Base-by-base conservation (phyloP, 2,329 filamentous ascomycete species). In the Ascochyta koolunga region DNA sequence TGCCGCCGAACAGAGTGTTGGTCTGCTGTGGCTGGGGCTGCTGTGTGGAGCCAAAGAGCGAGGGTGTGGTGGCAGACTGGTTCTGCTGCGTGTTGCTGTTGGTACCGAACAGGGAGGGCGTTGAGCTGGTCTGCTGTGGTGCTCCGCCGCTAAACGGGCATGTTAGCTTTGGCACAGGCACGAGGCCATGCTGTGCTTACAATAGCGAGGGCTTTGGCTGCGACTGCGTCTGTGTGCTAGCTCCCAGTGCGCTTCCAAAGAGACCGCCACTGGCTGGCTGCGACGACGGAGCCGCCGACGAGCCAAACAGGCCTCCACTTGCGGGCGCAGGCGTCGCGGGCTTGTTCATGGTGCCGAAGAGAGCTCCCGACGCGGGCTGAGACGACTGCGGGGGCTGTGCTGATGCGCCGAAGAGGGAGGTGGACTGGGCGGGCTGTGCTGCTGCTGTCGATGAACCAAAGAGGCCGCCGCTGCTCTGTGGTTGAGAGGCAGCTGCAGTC, bases 321-420 rank as follows among this genome's bases (percentile, higher is more conserved):
- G 66, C 53, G 7, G 61, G 52, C 25, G 61, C 61, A 19, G 67
- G 52, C 31, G 65, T 59, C 33, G 72, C 64, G 41, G 68, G 67
- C 58, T 74, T 72, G 58, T 65, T 70, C 53, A 71, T 60, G 53
- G 65, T 70, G 40, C 74, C 74, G 59, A 78, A 77, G 10, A 77
- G 65, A 24, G 72, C 63, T 48, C 61, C 60, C 25, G 61, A 54
- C 42, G 54, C 64, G n/a, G 59, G 66, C 47, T 67, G 66, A 18
- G 67, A 55, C 38, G 65, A 37, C 40, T 58, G 56, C n/a, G 50
- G 40, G 29, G 56, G 57, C 16, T 54, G 50, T 32, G 43, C 27
- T 18, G 50, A 38, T 27, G 53, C 59, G 31, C 67, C 67, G 40
- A 70, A 70, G 7, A 68, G 61, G 10, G 62, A 63, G 21, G 55